Percentiles rank a stretch among this genome's conserved stretches.
Conservation (phyloP, 2,329 filamentous ascomycete species). For the Malbranchea cinnamomea region DNA sequence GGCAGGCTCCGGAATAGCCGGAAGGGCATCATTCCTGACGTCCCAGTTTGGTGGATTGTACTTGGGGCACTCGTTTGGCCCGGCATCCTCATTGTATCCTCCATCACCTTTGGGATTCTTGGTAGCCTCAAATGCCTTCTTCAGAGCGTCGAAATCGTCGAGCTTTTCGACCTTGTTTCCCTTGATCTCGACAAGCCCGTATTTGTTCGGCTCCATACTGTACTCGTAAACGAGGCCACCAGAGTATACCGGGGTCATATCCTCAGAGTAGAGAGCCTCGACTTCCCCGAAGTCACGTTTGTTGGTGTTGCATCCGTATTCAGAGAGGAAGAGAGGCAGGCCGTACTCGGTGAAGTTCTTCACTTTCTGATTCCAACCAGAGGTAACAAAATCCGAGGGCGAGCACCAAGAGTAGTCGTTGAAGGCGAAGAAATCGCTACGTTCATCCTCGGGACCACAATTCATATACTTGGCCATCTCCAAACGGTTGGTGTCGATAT, state of each 20-base stretch:
- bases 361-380: constrained; percentile 81
- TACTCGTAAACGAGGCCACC: constrained; percentile 96
- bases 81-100: constrained; percentile 41
- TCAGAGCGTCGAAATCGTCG: constrained; percentile 47
- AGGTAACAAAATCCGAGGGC: constrained; percentile 56
- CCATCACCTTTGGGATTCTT: constrained; percentile 40
- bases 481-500: constrained; percentile 71
- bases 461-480: constrained; percentile 88
- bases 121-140: constrained; percentile 35
- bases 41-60: constrained; percentile 41
- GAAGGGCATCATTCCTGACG: constrained; percentile 37
- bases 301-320: constrained; percentile 82
- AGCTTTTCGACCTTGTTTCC: constrained; percentile 38
- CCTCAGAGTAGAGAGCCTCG: constrained; percentile 55
- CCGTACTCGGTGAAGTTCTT: constrained; percentile 76
- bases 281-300: constrained; percentile 71
- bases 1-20: constrained; percentile 41
- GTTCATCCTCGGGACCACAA: constrained; percentile 69
- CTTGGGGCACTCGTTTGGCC: constrained; percentile 39
- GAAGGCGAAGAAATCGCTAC: constrained; percentile 79
- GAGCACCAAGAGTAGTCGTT: constrained; percentile 72
- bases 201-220: constrained; percentile 61
- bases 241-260: constrained; percentile 87
- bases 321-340: constrained; percentile 83
- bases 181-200: constrained; percentile 61